phyloP scores from a whole-genome alignment of 2,329 filamentous ascomycete genomes.

The Sordariomycetes sp. region DNA sequence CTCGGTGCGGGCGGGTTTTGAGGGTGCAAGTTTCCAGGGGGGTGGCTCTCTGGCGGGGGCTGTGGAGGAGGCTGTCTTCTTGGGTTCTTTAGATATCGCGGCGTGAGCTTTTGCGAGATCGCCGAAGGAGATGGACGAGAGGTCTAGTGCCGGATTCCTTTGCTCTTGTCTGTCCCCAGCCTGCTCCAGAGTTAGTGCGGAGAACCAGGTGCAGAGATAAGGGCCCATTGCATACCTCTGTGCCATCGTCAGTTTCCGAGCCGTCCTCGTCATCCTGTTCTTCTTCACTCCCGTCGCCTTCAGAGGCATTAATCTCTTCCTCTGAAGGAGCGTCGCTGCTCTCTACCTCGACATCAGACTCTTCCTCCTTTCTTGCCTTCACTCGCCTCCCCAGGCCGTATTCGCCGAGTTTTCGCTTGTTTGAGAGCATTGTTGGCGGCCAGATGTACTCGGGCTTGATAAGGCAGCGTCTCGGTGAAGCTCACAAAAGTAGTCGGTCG shows the following conservation, averaged over 20 bases:
- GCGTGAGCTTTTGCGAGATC: conserved; percentile 82
- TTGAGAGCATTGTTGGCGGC: conserved; percentile 18
- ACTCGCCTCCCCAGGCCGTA: conserved; percentile 29
- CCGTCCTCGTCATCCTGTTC: conserved; percentile 18
- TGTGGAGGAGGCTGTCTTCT: conserved; percentile 17
- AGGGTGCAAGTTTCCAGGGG: conserved; percentile 19
- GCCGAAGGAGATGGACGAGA: conserved; percentile 68
- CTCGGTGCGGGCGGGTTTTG: conserved; percentile 9
- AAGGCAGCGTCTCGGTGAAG: neutral
- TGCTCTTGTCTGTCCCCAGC: conserved; percentile 17
- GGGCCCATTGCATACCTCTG: conserved; percentile 14
- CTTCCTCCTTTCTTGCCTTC: conserved; percentile 30
- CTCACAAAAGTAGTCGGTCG: neutral
- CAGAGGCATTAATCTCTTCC: conserved; percentile 8
- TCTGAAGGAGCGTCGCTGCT: conserved; percentile 19
- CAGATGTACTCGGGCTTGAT: neutral
- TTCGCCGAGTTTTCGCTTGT: conserved; percentile 28
- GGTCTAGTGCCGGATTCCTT: conserved; percentile 24
- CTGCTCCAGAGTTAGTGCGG: neutral
- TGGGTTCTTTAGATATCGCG: conserved; percentile 32
- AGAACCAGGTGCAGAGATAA: neutral
- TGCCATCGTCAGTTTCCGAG: conserved; percentile 9
- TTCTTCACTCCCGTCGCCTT: conserved; percentile 12
- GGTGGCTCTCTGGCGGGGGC: conserved; percentile 11
- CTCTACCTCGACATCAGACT: conserved; percentile 25